Evolutionary conservation across 2,329 filamentous ascomycete genomes (phyloP).

Genomic region (Aspergillus terreus): DNA sequence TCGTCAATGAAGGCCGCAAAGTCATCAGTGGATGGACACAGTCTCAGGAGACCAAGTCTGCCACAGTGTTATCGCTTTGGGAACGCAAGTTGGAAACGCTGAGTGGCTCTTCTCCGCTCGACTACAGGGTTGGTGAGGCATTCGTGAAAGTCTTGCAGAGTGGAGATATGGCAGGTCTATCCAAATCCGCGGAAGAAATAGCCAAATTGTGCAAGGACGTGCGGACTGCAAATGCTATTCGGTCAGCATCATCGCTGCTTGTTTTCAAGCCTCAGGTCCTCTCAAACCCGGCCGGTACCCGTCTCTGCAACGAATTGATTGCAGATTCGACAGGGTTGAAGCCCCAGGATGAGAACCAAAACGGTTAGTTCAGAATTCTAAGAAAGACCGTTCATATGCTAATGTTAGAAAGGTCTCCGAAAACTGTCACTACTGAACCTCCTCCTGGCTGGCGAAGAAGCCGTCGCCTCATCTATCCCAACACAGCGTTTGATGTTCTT

Average conservation of each 20-base stretch:
- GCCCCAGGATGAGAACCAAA: constrained; percentile 38
- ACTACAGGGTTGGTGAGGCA: constrained; percentile 39
- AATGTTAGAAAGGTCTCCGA: constrained; percentile 36
- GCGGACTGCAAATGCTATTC: constrained; percentile 42
- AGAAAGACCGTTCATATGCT: constrained; percentile 12
- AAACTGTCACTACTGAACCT: constrained; percentile 54
- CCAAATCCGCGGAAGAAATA: constrained; percentile 28
- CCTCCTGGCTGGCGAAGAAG: constrained; percentile 48
- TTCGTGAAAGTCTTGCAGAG: constrained; percentile 39
- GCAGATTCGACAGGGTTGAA: constrained; percentile 57
- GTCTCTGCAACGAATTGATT: constrained; percentile 58
- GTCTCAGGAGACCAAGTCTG: constrained; percentile 13
- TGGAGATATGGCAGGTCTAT: constrained; percentile 21
- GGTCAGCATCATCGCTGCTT: constrained; percentile 46
- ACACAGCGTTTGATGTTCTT: constrained; percentile 74
- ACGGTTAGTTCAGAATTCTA: constrained; percentile 31
- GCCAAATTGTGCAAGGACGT: constrained; percentile 33
- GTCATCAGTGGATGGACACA: constrained; percentile 45
- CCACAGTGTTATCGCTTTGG: constrained; percentile 30
- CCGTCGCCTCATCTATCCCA: constrained; percentile 46
- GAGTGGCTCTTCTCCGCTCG: constrained; percentile 25
- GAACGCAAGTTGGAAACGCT: constrained; percentile 30
- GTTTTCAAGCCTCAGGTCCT: constrained; percentile 49
- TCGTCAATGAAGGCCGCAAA: constrained; percentile 50
- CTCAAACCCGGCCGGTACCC: constrained; percentile 45